Percentiles rank a stretch among this genome's conserved stretches.
Evolutionary conservation across 2,329 filamentous ascomycete species (phyloP).

Genomic region (Ophiobolus disseminans): DNA sequence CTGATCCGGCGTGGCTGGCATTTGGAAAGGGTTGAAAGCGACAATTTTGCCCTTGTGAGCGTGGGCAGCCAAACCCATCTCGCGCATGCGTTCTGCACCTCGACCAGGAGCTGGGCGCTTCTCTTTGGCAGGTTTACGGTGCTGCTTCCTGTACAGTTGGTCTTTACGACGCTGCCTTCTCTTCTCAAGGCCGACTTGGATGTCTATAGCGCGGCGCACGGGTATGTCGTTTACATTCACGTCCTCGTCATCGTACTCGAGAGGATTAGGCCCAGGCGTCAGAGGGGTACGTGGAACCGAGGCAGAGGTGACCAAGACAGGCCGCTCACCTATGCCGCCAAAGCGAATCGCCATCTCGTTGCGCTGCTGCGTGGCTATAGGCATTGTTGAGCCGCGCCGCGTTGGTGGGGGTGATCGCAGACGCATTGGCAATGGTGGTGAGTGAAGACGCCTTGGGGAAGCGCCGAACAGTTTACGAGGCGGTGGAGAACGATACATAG

Average conservation of each 20-base stretch:
- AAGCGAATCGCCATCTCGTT: conserved; percentile 53
- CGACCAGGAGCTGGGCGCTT: conserved; percentile 75
- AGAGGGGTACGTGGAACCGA: conserved; percentile 83
- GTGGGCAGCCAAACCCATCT: conserved; percentile 87
- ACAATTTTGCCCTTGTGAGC: conserved; percentile 62
- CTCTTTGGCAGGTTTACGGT: conserved; percentile 78
- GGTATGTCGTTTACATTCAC: conserved; percentile 61
- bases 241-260: conserved; percentile 51
- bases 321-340: conserved; percentile 65
- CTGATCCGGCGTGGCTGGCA: conserved; percentile 35
- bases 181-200: conserved; percentile 86
- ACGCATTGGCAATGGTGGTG: conserved; percentile 47
- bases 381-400: conserved; percentile 52
- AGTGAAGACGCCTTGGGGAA: conserved; percentile 71
- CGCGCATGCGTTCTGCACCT: conserved; percentile 91
- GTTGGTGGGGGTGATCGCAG: conserved; percentile 73
- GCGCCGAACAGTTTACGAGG: conserved; percentile 68
- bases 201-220: conserved; percentile 92
- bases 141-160: conserved; percentile 89
- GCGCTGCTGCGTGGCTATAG: conserved; percentile 44
- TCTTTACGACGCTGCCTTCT: conserved; percentile 93
- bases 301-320: conserved; percentile 77
- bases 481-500: conserved; percentile 38
- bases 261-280: conserved; percentile 27
- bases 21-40: conserved; percentile 34